phyloP scores from a whole-genome alignment of 768 basidiomycete genomes.

The Pulveroboletus sp. region DNA sequence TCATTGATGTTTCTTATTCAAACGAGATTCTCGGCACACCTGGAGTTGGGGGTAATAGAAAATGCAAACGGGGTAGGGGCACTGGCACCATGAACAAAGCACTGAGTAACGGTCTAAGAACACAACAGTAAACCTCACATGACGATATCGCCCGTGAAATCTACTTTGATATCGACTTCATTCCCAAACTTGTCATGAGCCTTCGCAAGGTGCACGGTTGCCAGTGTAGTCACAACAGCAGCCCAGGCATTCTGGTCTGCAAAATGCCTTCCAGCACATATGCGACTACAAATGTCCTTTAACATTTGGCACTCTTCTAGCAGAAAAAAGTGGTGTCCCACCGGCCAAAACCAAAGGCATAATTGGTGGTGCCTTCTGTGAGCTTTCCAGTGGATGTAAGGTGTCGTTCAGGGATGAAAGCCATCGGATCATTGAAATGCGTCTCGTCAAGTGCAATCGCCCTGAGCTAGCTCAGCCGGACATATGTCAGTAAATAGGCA shows the following conservation, averaged over 20 bases:
- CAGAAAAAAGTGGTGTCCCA: conserved; percentile 1
- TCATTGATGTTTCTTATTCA: neutral
- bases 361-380: neutral
- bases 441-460: conserved; percentile 46
- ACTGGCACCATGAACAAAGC: conserved; percentile 3
- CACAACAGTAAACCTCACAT: conserved; percentile 6
- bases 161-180: conserved; percentile 21
- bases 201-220: conserved; percentile 25
- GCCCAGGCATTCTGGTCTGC: conserved; percentile 33
- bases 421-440: conserved; percentile 47
- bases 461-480: conserved; percentile 24
- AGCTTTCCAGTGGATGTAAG: conserved; percentile 26
- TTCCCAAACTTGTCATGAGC: conserved; percentile 27
- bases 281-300: conserved; percentile 11
- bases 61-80: conserved; percentile 25
- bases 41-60: conserved; percentile 14
- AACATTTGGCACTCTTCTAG: neutral
- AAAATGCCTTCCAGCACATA: conserved; percentile 33
- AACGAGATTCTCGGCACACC: conserved; percentile 14
- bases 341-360: conserved; percentile 26
- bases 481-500: neutral
- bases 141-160: conserved; percentile 23
- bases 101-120: neutral
- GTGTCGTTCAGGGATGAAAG: conserved; percentile 55
- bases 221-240: conserved; percentile 28